A percentile compares a stretch with the other conserved stretches of the same genome.
Conservation (phyloP, 495 filamentous ascomycete species). For the Aspergillus steynii region DNA sequence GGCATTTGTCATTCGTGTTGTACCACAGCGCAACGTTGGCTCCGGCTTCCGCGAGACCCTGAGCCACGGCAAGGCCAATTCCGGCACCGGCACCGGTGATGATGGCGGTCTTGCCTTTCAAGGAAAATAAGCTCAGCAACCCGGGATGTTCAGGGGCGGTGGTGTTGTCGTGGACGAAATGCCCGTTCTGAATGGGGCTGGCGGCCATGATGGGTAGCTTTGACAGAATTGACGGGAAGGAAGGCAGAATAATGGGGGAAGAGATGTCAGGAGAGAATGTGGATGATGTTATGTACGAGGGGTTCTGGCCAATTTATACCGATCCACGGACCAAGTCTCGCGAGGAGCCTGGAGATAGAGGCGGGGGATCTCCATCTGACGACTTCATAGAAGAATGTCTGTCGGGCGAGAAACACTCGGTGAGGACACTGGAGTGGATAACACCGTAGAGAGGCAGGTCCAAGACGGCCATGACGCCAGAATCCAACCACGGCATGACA, state of each 20-base stretch:
- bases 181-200: conserved; percentile 31
- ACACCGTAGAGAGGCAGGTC: neutral
- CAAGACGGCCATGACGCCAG: neutral
- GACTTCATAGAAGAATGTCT: neutral
- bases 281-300: neutral
- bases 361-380: neutral
- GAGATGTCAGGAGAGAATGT: too few species aligned
- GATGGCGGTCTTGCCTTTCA: conserved; percentile 74
- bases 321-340: neutral
- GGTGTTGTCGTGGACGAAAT: conserved; percentile 55
- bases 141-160: conserved; percentile 51
- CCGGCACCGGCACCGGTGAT: conserved; percentile 74
- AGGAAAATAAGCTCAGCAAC: conserved; percentile 67
- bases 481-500: neutral
- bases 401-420: neutral
- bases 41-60: conserved; percentile 72
- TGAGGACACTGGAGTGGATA: neutral
- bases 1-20: conserved; percentile 67
- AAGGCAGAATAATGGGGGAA: too few species aligned
- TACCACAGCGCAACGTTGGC: conserved; percentile 84
- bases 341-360: neutral
- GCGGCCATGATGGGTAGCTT: conserved; percentile 17
- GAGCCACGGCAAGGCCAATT: conserved; percentile 70
- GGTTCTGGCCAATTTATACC: neutral
- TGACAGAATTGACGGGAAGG: too few species aligned